Percentiles rank a stretch among this genome's conserved stretches.
Conservation (phyloP, 208 protist species). For the Endotrypanum monterogeii region DNA sequence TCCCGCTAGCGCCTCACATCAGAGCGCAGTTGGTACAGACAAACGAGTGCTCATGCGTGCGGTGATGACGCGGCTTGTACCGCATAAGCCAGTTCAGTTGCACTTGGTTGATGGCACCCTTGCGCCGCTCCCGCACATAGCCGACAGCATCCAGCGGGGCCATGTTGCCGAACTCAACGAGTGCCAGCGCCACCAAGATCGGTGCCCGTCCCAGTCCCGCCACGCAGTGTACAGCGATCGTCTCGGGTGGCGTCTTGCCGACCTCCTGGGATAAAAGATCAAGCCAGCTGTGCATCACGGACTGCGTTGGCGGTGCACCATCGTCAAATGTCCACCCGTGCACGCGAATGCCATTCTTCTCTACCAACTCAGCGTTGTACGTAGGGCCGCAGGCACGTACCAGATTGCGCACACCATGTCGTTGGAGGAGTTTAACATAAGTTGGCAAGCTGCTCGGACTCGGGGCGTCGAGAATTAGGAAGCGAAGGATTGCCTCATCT, state of each 20-base stretch:
- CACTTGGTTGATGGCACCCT: conserved; percentile 91
- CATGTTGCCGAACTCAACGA: conserved; percentile 87
- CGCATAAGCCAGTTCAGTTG: conserved; percentile 91
- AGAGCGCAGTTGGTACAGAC: conserved; percentile 57
- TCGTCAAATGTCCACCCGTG: conserved; percentile 92
- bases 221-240: conserved; percentile 92
- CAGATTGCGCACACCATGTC: conserved; percentile 75
- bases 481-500: conserved; percentile 55
- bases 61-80: conserved; percentile 73
- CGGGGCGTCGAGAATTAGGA: conserved; percentile 89
- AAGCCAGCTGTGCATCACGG: conserved; percentile 84
- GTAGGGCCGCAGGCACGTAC: conserved; percentile 87
- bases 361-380: conserved; percentile 69
- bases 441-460: conserved; percentile 82
- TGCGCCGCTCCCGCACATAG: conserved; percentile 75
- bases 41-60: conserved; percentile 23
- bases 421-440: conserved; percentile 87
- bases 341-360: conserved; percentile 75
- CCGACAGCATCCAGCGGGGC: conserved; percentile 82
- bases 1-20: conserved; percentile 37
- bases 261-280: conserved; percentile 72
- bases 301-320: conserved; percentile 81
- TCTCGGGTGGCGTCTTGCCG: conserved; percentile 27
- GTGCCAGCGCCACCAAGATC: conserved; percentile 88
- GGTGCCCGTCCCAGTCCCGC: conserved; percentile 92